These are phyloP conservation scores for Acanthamoeba triangularis DNA, from an alignment of 208 protist genomes.

Conservation along the genomic window DNA sequence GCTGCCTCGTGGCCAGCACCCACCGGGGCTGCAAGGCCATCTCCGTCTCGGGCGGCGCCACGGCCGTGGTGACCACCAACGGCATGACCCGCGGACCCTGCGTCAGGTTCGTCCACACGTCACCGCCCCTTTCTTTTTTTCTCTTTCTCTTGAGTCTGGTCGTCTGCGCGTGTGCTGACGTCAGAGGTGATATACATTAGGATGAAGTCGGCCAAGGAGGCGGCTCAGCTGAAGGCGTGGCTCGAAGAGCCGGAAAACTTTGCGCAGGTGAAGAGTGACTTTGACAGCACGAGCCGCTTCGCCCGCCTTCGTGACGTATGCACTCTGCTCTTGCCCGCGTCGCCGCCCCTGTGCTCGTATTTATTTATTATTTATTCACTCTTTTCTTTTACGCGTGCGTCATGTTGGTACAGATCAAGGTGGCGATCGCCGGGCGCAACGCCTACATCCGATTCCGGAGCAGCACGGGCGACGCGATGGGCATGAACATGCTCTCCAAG, in stretches of 20 bases:
- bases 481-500: constrained; percentile 99
- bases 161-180: too few relatives aligned
- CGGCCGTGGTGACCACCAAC: constrained; percentile 93
- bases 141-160: background rate
- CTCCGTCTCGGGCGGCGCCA: constrained; percentile 92
- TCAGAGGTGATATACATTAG: too few relatives aligned
- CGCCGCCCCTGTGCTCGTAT: background rate
- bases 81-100: constrained; percentile 99
- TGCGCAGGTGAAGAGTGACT: constrained; percentile 92
- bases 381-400: background rate
- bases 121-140: background rate
- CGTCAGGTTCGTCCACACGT: constrained; percentile 81
- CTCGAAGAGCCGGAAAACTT: constrained; percentile 94
- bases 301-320: constrained; percentile 91
- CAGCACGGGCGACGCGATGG: constrained; percentile 98
- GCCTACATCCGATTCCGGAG: constrained; percentile 73
- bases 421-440: constrained; percentile 93
- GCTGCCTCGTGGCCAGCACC: constrained; percentile 97
- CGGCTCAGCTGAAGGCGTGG: constrained; percentile 94
- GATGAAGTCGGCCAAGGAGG: constrained; percentile 92
- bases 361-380: background rate
- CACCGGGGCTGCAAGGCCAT: constrained; percentile 97
- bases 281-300: constrained; percentile 97
- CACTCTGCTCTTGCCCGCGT: background rate
- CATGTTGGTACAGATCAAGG: constrained; percentile 72